Percentiles rank a stretch among this genome's conserved stretches.
These are phyloP conservation scores for Ricinus communis DNA, from an alignment of 345 rosid species.

Conservation along the genomic window DNA sequence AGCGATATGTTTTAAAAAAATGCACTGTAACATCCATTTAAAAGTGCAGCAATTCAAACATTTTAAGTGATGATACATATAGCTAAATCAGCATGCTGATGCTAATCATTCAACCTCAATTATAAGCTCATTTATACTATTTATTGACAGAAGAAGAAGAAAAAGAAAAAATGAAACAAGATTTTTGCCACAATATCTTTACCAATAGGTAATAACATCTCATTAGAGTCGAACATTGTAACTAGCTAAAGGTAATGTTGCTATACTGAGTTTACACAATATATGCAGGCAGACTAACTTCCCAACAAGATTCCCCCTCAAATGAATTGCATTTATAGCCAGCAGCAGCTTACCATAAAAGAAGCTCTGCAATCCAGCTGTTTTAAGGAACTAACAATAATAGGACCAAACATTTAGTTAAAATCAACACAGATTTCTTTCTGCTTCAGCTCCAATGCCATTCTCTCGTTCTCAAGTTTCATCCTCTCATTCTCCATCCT, in stretches of 20 bases:
- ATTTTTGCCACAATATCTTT: slow-evolving; percentile 21
- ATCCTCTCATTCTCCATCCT: slow-evolving; percentile 83
- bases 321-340: slow-evolving; percentile 17
- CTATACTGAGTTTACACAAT: slow-evolving; percentile 27
- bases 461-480: slow-evolving; percentile 82
- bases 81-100: slow-evolving; percentile 1
- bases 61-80: not conserved
- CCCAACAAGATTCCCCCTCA: slow-evolving; percentile 13
- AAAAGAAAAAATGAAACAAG: not conserved
- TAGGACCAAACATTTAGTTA: slow-evolving; percentile 8
- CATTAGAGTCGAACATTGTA: slow-evolving; percentile 18
- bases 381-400: not conserved
- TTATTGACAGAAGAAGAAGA: too few relatives aligned
- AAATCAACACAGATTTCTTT: slow-evolving; percentile 46
- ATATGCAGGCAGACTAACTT: slow-evolving; percentile 25
- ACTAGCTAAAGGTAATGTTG: slow-evolving; percentile 15
- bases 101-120: slow-evolving; percentile 15
- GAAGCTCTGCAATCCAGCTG: slow-evolving; percentile 1
- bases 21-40: not conserved
- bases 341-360: slow-evolving; percentile 33
- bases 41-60: slow-evolving; percentile 6
- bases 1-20: not conserved
- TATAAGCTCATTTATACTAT: not conserved
- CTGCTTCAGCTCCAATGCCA: slow-evolving; percentile 64
- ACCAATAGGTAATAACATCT: slow-evolving; percentile 23